Evolutionary conservation across 192 early-diverging fungal genomes (phyloP).

Genomic region (Gonapodya sp.): DNA sequence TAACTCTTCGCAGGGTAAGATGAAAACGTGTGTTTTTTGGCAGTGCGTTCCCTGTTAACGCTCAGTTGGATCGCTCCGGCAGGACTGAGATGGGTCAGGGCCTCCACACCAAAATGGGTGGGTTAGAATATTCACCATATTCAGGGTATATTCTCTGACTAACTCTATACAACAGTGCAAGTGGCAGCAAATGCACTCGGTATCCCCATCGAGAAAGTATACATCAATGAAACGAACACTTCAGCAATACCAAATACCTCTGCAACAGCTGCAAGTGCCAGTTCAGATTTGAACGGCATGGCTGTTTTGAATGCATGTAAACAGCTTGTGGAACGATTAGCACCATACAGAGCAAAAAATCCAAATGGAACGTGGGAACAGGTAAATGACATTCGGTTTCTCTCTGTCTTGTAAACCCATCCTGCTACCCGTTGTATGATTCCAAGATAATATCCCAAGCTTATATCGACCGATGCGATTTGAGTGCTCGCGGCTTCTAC

Average conservation of each 20-base stretch:
- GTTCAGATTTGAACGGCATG: constrained; percentile 26
- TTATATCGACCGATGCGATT: constrained; percentile 68
- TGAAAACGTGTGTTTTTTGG: no score
- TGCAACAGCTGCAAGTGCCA: constrained; percentile 7
- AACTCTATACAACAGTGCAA: constrained; percentile 58
- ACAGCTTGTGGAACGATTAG: constrained; percentile 56
- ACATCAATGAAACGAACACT: constrained; percentile 66
- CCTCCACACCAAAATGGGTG: constrained; percentile 64
- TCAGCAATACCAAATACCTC: constrained; percentile 36
- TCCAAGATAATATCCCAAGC: constrained; percentile 29
- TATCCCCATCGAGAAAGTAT: constrained; percentile 56
- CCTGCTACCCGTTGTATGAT: constrained; percentile 12
- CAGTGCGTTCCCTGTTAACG: not conserved
- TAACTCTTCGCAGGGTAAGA: not conserved
- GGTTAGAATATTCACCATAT: not conserved
- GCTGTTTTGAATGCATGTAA: constrained; percentile 62
- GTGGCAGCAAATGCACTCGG: constrained; percentile 70
- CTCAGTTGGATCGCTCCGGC: not conserved
- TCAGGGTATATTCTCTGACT: no score
- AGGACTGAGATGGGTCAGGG: constrained; percentile 68
- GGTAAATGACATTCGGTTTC: constrained; percentile 13
- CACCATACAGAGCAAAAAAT: constrained; percentile 56
- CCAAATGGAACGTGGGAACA: constrained; percentile 38
- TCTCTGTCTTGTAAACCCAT: not conserved
- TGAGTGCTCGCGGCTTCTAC: constrained; percentile 79